A percentile compares a stretch with the other conserved stretches of the same genome.
These are phyloP conservation scores for Trichoderma sp. DNA, from an alignment of 2,329 filamentous ascomycete genomes.

Conservation along the genomic window DNA sequence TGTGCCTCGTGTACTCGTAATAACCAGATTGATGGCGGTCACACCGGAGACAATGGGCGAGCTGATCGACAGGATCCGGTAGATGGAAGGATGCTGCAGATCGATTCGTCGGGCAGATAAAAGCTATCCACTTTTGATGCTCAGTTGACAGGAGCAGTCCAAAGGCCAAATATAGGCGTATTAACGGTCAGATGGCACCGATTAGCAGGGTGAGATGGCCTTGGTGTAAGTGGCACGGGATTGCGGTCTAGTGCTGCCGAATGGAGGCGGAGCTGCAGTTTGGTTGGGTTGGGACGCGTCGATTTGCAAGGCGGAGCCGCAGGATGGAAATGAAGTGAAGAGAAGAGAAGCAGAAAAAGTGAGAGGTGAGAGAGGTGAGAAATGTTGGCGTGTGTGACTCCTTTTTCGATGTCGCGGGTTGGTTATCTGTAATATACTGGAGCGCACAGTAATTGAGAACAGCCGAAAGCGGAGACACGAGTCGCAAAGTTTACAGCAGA, in stretches of 20 bases:
- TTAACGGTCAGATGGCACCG: slow-evolving; percentile 15
- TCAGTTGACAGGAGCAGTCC: slow-evolving; percentile 9
- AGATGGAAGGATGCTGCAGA: slow-evolving; percentile 19
- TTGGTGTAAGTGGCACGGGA: slow-evolving; percentile 24
- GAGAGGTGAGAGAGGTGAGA: not conserved
- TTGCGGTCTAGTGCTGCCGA: slow-evolving; percentile 17
- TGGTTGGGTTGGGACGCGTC: not conserved
- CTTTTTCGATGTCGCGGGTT: slow-evolving; percentile 24
- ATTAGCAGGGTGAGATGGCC: slow-evolving; percentile 10
- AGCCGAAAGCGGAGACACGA: slow-evolving; percentile 30
- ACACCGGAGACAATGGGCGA: slow-evolving; percentile 13
- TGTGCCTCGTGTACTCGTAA: not conserved
- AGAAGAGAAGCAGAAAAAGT: not conserved
- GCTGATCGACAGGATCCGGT: slow-evolving; percentile 21
- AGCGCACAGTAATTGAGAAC: not conserved
- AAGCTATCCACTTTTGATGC: slow-evolving; percentile 1
- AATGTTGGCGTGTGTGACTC: slow-evolving; percentile 25
- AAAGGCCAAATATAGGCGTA: slow-evolving; percentile 7
- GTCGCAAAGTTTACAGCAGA: not conserved
- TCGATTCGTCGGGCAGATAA: slow-evolving; percentile 13
- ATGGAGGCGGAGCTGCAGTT: slow-evolving; percentile 13
- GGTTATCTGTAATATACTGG: not conserved
- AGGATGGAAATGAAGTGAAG: not conserved
- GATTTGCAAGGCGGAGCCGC: not conserved
- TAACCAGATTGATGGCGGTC: not conserved